Base-by-base conservation (phyloP, 305 asterid genomes). In the Ilex paraguariensis region DNA sequence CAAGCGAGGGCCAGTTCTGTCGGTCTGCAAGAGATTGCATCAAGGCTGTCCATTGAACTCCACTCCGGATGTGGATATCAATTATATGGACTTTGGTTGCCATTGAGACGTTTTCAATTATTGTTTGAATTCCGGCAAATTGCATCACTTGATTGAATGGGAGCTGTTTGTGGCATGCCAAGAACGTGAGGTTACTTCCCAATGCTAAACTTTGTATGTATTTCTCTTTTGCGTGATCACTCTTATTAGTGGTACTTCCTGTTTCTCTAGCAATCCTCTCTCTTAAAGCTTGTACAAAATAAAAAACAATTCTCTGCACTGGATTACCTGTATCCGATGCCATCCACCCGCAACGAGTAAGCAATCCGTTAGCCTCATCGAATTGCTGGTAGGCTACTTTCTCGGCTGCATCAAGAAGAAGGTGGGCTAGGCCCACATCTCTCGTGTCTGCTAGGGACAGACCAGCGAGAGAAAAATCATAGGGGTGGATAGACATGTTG, bases 41-140 rank as follows among this genome's bases (percentile, higher is more conserved):
- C 68, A 87, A 31, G 54, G 82, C 77, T 4, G 79, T 84, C 88
- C 93, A 87, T 0, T 82, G 88, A 6, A 84, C 61, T 13, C 95
- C 95, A 42, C 88, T 81, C 70, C 93, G 73, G 65, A 87, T 76
- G 56, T 84, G 85, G 31, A 87, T 83, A 77, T 87, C 95, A 36
- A 87, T 64, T 66, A 87, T 12, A 45, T 87, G 95, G 75, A 87
- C 74, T 54, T 73, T 82, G n/a, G 59, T 33, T 13, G 76, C 63
- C 0, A 54, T 63, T 21, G 59, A 63, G 31, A 83, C 74, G 54
- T 71, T 69, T 50, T 87, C 95, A 3, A 80, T 31, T 3, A 87
- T 65, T 60, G 85, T 61, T 63, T 87, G 88, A 54, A 83, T 60
- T 52, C 79, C 90, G 0, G 81, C 85, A 36, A 84, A 73, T 66